Conservation (phyloP, 208 protist species). For the Acanthamoeba royreba region DNA sequence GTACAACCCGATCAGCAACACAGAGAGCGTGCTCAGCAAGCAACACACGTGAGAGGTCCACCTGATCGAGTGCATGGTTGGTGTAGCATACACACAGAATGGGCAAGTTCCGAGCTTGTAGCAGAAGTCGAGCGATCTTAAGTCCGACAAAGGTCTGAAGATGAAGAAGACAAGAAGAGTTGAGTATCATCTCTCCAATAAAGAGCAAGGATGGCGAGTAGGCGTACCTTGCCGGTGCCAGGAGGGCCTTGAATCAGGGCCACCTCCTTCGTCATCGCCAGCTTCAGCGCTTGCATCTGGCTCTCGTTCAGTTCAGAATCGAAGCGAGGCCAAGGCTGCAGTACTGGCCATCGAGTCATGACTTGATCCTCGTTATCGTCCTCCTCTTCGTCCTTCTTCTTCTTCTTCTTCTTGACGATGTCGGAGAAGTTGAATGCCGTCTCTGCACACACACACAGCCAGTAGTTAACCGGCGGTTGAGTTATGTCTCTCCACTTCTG, state of each 20-base stretch:
- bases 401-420: background rate
- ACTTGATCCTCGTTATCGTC: background rate
- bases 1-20: background rate
- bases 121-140: background rate
- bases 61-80: constrained; percentile 79
- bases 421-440: background rate
- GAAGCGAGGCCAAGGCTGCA: background rate
- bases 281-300: constrained; percentile 63
- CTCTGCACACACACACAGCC: background rate
- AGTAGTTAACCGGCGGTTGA: background rate
- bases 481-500: background rate
- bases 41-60: no score
- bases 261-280: constrained; percentile 55
- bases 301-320: constrained; percentile 48
- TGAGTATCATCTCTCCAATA: background rate
- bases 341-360: background rate
- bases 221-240: constrained; percentile 74
- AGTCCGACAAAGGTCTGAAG: constrained; percentile 15
- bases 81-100: constrained; percentile 73
- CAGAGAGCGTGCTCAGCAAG: no score
- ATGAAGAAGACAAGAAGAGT: background rate
- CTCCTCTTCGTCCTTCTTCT: background rate
- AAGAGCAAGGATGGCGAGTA: constrained; percentile 47
- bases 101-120: background rate
- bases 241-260: constrained; percentile 76